phyloP scores from a whole-genome alignment of 2,329 filamentous ascomycete genomes.

The Botrytis hyacinthi region DNA sequence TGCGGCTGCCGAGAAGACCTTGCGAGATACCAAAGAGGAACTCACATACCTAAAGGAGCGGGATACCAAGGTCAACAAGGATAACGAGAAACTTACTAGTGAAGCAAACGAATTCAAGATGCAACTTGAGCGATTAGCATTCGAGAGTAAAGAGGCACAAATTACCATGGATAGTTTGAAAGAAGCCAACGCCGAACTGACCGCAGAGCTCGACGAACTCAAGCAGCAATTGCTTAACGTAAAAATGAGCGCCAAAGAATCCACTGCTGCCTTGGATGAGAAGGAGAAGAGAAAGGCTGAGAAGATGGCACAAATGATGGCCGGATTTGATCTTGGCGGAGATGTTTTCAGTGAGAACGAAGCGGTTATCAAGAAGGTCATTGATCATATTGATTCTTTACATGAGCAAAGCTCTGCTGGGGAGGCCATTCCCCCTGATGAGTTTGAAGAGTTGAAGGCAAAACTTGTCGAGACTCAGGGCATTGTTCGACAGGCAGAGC shows the following conservation, averaged over 20 bases:
- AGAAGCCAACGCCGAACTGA: conserved; percentile 92
- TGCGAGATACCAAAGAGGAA: conserved; percentile 84
- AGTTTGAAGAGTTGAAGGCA: conserved; percentile 72
- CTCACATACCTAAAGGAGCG: conserved; percentile 81
- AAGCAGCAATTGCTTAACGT: conserved; percentile 96
- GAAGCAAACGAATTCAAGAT: conserved; percentile 94
- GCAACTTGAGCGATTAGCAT: conserved; percentile 92
- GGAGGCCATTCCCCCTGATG: conserved; percentile 76
- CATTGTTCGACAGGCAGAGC: conserved; percentile 87
- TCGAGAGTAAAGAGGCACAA: conserved; percentile 93
- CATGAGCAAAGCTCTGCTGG: conserved; percentile 74
- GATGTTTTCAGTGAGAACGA: conserved; percentile 95
- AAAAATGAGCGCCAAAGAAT: conserved; percentile 95
- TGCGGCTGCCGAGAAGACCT: conserved; percentile 72
- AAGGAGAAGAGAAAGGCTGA: conserved; percentile 99
- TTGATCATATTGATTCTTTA: conserved; percentile 77
- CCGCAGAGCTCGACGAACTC: conserved; percentile 85
- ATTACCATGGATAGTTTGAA: conserved; percentile 98
- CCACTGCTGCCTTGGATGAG: conserved; percentile 83
- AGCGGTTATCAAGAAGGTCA: conserved; percentile 75
- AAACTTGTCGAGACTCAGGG: conserved; percentile 87
- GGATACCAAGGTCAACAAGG: conserved; percentile 76
- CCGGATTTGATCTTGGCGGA: conserved; percentile 89
- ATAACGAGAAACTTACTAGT: conserved; percentile 81
- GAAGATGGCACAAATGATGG: conserved; percentile 99